phyloP scores from a whole-genome alignment of 352 stramenopile genomes.

The Globisporangium yorkense region DNA sequence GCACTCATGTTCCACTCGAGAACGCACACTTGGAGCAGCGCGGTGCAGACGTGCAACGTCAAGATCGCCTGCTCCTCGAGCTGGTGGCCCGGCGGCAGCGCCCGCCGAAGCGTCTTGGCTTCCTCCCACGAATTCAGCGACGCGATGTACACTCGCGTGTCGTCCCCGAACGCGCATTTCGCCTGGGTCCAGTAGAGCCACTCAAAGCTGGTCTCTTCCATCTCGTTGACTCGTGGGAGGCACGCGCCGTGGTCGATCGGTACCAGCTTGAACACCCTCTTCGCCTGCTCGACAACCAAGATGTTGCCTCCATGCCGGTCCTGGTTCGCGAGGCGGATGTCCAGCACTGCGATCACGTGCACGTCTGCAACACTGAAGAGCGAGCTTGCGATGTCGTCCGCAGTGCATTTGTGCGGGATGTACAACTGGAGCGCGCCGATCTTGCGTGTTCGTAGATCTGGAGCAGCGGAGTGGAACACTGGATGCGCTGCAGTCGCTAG shows the following conservation, averaged over 20 bases:
- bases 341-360: conserved; percentile 65
- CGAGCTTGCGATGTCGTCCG: conserved; percentile 45
- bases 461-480: conserved; percentile 26
- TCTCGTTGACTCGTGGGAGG: conserved; percentile 34
- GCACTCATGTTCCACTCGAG: conserved; percentile 38
- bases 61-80: conserved; percentile 36
- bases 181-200: conserved; percentile 73
- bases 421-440: conserved; percentile 58
- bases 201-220: conserved; percentile 58
- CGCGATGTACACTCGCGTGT: conserved; percentile 28
- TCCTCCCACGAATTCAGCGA: conserved; percentile 31
- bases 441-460: conserved; percentile 18
- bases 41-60: conserved; percentile 45
- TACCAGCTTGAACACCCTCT: conserved; percentile 33
- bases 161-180: conserved; percentile 30
- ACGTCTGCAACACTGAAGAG: conserved; percentile 47
- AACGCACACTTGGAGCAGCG: conserved; percentile 42
- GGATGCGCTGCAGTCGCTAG: conserved; percentile 31
- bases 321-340: conserved; percentile 78
- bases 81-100: conserved; percentile 16
- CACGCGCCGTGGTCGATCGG: conserved; percentile 79
- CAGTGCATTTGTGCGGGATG: conserved; percentile 49
- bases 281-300: conserved; percentile 30
- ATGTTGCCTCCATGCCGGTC: conserved; percentile 80
- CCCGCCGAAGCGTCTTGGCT: conserved; percentile 21